Conservation (phyloP, 495 filamentous ascomycete species). For the Penicillium coffeae region DNA sequence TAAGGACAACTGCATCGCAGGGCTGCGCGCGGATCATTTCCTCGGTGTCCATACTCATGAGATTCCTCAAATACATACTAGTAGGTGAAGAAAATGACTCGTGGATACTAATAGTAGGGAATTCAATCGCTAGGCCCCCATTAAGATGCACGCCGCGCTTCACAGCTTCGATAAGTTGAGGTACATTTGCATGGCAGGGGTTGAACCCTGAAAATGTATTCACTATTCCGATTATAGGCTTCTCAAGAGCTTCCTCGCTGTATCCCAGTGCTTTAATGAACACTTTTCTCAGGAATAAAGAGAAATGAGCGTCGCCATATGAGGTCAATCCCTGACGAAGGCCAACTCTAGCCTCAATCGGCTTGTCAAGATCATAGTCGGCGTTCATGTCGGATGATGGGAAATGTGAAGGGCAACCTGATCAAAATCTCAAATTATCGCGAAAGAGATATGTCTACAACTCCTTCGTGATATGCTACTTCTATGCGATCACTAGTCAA, state of each 20-base stretch:
- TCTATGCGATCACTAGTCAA: too few species aligned
- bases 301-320: slow-evolving; percentile 68
- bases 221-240: slow-evolving; percentile 62
- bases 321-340: slow-evolving; percentile 58
- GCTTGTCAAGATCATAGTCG: too few species aligned
- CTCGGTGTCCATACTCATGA: slow-evolving; percentile 72
- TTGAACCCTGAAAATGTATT: slow-evolving; percentile 66
- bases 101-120: slow-evolving; percentile 63
- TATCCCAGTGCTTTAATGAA: slow-evolving; percentile 70
- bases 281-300: slow-evolving; percentile 63
- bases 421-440: too few species aligned
- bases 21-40: slow-evolving; percentile 67
- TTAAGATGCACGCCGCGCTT: slow-evolving; percentile 59
- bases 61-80: slow-evolving; percentile 64
- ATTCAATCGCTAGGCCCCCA: slow-evolving; percentile 60
- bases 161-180: slow-evolving; percentile 62
- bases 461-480: too few species aligned
- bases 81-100: slow-evolving; percentile 61
- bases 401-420: too few species aligned
- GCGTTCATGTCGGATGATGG: too few species aligned
- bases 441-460: too few species aligned
- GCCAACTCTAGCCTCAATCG: too few species aligned
- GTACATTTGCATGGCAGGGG: slow-evolving; percentile 64
- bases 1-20: slow-evolving; percentile 58
- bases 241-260: slow-evolving; percentile 60